Conservation (phyloP, 345 rosid genomes). For the Theobroma cacao region DNA sequence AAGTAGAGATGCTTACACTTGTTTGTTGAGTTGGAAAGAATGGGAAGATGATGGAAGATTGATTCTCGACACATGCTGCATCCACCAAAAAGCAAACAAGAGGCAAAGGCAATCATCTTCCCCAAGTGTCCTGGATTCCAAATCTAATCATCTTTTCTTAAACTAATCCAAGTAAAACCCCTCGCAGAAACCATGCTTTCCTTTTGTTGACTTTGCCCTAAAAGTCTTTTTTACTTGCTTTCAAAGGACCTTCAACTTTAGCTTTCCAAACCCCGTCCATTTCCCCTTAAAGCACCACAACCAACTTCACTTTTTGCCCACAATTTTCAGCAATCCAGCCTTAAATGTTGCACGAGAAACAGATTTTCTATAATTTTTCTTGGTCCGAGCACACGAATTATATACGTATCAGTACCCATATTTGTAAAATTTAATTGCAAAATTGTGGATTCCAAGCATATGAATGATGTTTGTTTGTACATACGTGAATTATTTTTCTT, state of each 20-base stretch:
- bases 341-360: neutral
- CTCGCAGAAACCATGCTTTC: neutral
- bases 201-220: slow-evolving; percentile 6
- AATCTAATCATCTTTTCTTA: slow-evolving; percentile 21
- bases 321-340: slow-evolving; percentile 1
- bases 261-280: neutral
- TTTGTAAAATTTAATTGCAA: too few species aligned
- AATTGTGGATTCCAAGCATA: neutral
- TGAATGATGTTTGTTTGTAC: too few species aligned
- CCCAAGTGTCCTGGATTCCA: slow-evolving; percentile 36
- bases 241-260: slow-evolving; percentile 11
- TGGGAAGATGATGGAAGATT: slow-evolving; percentile 26
- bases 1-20: slow-evolving; percentile 21
- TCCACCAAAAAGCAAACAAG: slow-evolving; percentile 19
- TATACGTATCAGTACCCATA: too few species aligned
- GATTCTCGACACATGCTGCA: slow-evolving; percentile 44
- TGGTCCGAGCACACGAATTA: neutral
- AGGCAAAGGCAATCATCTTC: slow-evolving; percentile 30
- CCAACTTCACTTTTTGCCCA: neutral
- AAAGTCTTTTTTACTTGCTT: neutral
- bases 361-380: neutral
- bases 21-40: slow-evolving; percentile 37
- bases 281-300: neutral
- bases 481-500: too few species aligned
- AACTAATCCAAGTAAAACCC: neutral